Conservation (phyloP, 2,329 filamentous ascomycete genomes). For the Verticillium klebahnii region DNA sequence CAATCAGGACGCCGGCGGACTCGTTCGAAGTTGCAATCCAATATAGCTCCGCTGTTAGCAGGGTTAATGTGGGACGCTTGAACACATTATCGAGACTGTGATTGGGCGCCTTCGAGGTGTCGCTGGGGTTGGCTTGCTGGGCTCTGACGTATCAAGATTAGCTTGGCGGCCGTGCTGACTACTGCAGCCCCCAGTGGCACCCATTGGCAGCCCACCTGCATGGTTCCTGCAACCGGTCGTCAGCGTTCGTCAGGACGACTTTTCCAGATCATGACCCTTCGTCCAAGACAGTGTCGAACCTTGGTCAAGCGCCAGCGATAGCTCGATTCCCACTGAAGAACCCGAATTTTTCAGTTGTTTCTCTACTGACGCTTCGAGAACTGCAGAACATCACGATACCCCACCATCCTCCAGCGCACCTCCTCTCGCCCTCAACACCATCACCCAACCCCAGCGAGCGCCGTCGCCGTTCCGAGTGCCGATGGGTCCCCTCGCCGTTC, state of each 20-base stretch:
- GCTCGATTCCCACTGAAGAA: background rate
- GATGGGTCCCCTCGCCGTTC: background rate
- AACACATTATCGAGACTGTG: background rate
- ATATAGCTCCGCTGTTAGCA: background rate
- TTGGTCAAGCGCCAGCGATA: background rate
- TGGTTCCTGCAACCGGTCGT: background rate
- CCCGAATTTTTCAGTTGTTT: background rate
- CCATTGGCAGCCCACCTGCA: background rate
- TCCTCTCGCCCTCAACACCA: background rate
- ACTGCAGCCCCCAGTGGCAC: background rate
- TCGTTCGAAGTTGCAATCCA: background rate
- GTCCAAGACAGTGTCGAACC: background rate
- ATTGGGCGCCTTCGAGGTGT: background rate
- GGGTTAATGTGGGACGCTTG: background rate
- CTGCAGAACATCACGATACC: background rate
- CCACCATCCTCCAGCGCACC: background rate
- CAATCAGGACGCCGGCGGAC: background rate
- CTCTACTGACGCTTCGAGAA: background rate
- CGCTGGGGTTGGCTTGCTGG: background rate
- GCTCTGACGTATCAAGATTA: background rate
- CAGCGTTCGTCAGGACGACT: background rate
- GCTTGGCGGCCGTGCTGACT: background rate
- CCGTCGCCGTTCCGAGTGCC: background rate
- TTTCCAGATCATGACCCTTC: background rate
- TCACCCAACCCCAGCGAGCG: background rate